Evolutionary conservation across 2,329 filamentous ascomycete genomes (phyloP).

Genomic region (Penicillium palitans): DNA sequence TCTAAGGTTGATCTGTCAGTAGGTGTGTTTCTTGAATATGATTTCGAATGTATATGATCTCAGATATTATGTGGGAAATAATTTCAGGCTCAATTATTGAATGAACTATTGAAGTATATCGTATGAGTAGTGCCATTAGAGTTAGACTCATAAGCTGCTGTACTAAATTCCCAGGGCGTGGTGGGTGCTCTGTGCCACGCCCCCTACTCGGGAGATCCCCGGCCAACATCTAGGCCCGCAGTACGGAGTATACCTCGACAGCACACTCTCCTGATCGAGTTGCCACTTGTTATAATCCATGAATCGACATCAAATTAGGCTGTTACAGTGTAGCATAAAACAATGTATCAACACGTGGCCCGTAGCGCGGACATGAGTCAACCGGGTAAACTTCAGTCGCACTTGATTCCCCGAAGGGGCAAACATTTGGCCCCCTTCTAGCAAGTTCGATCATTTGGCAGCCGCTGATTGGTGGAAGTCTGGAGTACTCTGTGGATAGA

Average conservation of each 20-base stretch:
- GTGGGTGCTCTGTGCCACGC: not conserved
- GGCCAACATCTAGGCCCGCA: conserved; percentile 4
- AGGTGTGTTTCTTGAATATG: not conserved
- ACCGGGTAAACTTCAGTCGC: conserved; percentile 1
- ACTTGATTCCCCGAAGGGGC: conserved; percentile 3
- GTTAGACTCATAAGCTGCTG: not conserved
- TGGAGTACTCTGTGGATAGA: conserved; percentile 5
- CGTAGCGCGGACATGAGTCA: conserved; percentile 8
- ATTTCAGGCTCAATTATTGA: not conserved
- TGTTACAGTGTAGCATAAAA: not conserved
- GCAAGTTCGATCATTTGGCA: conserved; percentile 33
- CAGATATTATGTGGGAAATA: not conserved
- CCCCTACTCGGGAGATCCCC: conserved; percentile 20
- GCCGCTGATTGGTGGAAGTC: conserved; percentile 17
- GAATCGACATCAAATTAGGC: not conserved
- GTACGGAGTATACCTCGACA: not conserved
- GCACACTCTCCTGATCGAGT: conserved; percentile 1
- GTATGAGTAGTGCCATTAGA: not conserved
- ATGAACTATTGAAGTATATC: not conserved
- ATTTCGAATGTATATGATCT: not conserved
- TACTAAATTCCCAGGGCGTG: not conserved
- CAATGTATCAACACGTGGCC: not conserved
- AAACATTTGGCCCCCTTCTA: conserved; percentile 27
- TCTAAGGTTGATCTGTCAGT: not conserved
- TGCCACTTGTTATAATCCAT: conserved; percentile 11